Evolutionary conservation across 768 basidiomycete genomes (phyloP).

Genomic region (Serendipita sp.): DNA sequence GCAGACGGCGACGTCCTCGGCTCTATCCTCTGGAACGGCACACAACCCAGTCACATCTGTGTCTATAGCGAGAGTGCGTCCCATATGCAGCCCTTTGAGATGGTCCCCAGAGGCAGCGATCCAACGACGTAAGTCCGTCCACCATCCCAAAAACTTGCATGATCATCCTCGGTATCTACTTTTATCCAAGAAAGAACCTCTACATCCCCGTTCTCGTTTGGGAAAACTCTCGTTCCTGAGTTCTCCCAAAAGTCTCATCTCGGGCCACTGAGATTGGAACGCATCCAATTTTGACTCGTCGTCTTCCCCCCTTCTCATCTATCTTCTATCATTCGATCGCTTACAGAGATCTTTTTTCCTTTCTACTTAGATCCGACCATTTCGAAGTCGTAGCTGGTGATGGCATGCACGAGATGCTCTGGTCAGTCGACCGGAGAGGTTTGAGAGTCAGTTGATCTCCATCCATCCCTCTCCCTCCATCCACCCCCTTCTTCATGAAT

Average conservation of each 20-base stretch:
- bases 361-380: neutral
- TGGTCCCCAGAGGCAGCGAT: conserved; percentile 1
- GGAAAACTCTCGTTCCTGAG: neutral
- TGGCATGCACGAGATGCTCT: neutral
- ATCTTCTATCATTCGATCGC: too few species aligned
- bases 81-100: neutral
- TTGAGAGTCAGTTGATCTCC: too few species aligned
- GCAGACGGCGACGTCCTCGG: neutral
- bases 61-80: conserved; percentile 2
- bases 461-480: too few species aligned
- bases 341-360: too few species aligned
- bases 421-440: neutral
- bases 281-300: too few species aligned
- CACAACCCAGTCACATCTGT: neutral
- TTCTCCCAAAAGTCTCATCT: too few species aligned
- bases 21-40: neutral
- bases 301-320: too few species aligned
- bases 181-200: neutral
- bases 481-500: too few species aligned
- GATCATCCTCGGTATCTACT: neutral
- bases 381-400: conserved; percentile 1
- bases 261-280: too few species aligned
- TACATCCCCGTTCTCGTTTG: too few species aligned
- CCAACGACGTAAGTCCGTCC: conserved; percentile 1
- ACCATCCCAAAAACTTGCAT: neutral